Conservation (phyloP, 176 grass and related monocot genomes). For the Oryza longistaminata region DNA sequence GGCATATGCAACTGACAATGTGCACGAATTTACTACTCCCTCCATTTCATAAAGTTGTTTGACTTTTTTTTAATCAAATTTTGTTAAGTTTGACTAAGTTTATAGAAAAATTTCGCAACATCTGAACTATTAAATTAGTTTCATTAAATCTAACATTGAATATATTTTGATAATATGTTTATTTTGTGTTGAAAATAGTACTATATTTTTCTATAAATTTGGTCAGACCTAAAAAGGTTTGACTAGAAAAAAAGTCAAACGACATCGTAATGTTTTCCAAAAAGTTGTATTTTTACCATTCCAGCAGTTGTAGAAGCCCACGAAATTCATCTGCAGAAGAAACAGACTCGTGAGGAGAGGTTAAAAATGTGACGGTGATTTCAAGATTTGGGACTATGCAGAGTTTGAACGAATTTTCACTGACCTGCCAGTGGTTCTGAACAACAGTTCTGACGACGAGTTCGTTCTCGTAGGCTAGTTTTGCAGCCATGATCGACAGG, state of each 20-base stretch:
- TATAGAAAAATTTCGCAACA: too few species aligned
- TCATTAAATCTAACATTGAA: too few species aligned
- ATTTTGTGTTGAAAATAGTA: too few species aligned
- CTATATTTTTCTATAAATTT: too few species aligned
- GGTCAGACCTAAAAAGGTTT: too few species aligned
- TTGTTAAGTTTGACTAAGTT: too few species aligned
- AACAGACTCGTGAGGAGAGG: not conserved
- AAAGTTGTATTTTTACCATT: constrained; percentile 51
- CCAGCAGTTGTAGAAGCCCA: constrained; percentile 76
- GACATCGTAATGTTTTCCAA: too few species aligned
- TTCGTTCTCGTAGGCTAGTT: constrained; percentile 76
- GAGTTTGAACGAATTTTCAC: not conserved
- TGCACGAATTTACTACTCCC: not conserved
- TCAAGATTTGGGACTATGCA: not conserved
- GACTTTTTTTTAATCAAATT: too few species aligned
- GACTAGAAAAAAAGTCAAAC: too few species aligned
- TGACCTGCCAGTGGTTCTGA: constrained; percentile 57
- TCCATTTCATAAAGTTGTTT: too few species aligned
- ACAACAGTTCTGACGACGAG: constrained; percentile 43
- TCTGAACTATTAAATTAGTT: too few species aligned
- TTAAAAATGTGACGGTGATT: not conserved
- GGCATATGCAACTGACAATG: not conserved
- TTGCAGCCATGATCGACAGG: constrained; percentile 79
- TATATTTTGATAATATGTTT: too few species aligned
- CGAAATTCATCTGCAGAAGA: constrained; percentile 62